These are phyloP conservation scores for Neofusicoccum ribis DNA, from an alignment of 2,329 filamentous ascomycete species.

Conservation along the genomic window DNA sequence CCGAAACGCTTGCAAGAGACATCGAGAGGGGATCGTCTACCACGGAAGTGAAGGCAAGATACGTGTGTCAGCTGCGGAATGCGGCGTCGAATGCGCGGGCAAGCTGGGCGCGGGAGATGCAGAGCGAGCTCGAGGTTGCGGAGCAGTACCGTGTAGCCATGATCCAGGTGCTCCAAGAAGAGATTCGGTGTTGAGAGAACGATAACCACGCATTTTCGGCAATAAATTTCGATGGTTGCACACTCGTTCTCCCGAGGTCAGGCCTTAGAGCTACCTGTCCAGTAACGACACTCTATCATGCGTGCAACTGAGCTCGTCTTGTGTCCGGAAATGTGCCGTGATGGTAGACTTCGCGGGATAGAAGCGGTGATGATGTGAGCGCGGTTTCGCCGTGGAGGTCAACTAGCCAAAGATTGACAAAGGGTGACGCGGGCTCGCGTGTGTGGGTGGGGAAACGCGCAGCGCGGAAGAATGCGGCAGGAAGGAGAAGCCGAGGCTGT, in stretches of 20 bases:
- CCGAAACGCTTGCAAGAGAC: neutral
- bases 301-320: too few species aligned
- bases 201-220: neutral
- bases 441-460: too few species aligned
- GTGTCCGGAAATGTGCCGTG: too few species aligned
- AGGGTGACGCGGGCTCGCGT: too few species aligned
- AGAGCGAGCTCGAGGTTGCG: neutral
- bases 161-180: slow-evolving; percentile 1
- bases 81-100: neutral
- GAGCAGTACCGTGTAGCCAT: slow-evolving; percentile 4
- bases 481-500: neutral
- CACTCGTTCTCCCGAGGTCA: too few species aligned
- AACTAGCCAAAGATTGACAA: too few species aligned
- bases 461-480: neutral
- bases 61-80: neutral
- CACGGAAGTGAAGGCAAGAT: neutral
- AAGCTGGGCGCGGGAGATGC: slow-evolving; percentile 5
- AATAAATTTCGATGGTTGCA: too few species aligned
- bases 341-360: too few species aligned
- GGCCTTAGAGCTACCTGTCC: too few species aligned
- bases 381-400: too few species aligned
- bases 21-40: neutral
- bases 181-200: neutral
- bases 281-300: too few species aligned
- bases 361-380: too few species aligned